Evolutionary conservation across 441 rosid species (phyloP).

Genomic region (Eruca vesicaria): DNA sequence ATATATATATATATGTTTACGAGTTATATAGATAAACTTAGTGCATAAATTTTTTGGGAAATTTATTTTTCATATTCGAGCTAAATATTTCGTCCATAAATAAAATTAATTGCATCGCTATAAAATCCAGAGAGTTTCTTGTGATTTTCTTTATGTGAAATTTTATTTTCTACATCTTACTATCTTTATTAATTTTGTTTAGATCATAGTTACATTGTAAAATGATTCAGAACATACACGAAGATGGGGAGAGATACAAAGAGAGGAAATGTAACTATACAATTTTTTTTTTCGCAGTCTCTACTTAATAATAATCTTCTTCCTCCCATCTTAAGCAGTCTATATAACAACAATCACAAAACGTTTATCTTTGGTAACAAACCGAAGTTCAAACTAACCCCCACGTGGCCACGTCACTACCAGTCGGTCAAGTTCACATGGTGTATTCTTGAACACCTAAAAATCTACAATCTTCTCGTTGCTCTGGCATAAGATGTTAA

Average conservation of each 20-base stretch:
- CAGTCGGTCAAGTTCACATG: constrained; percentile 10
- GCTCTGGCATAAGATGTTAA: neutral
- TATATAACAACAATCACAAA: neutral
- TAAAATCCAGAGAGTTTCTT: too few species aligned
- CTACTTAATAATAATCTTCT: neutral
- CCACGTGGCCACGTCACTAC: neutral
- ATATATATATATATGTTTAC: too few species aligned
- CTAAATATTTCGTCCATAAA: too few species aligned
- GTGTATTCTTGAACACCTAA: neutral
- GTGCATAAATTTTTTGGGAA: too few species aligned
- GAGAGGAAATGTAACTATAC: neutral
- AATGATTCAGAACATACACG: neutral
- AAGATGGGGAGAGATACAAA: constrained; percentile 4
- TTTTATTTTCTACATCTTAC: neutral
- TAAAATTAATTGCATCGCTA: too few species aligned
- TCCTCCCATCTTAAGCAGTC: constrained; percentile 8
- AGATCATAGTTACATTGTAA: neutral
- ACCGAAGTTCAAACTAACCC: constrained; percentile 5
- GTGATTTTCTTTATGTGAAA: too few species aligned
- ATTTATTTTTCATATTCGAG: too few species aligned
- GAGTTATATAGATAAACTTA: too few species aligned
- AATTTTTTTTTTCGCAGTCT: constrained; percentile 8
- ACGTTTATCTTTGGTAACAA: neutral
- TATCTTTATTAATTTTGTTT: neutral
- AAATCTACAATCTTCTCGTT: neutral